Evolutionary conservation across 352 stramenopile genomes (phyloP).

Genomic region (Phytophthora sansomeana): DNA sequence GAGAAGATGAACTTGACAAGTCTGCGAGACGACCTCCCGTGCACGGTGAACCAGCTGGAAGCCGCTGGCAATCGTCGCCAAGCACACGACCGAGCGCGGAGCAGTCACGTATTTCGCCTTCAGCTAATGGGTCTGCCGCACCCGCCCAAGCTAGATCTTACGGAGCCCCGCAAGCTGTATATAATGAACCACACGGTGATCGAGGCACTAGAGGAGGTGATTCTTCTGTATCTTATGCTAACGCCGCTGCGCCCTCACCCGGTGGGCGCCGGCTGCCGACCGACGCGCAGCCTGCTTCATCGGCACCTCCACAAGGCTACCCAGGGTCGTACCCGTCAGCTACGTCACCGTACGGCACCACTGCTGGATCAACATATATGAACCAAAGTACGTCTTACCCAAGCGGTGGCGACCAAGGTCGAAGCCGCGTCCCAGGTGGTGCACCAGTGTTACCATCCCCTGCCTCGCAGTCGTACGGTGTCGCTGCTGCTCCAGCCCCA

Average conservation of each 20-base stretch:
- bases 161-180: slow-evolving; percentile 59
- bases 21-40: slow-evolving; percentile 22
- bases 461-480: slow-evolving; percentile 32
- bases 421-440: slow-evolving; percentile 23
- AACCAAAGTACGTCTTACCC: slow-evolving; percentile 31
- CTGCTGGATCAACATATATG: slow-evolving; percentile 19
- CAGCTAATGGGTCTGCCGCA: slow-evolving; percentile 40
- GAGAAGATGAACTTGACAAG: slow-evolving; percentile 69
- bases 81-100: slow-evolving; percentile 28
- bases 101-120: slow-evolving; percentile 28
- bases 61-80: slow-evolving; percentile 39
- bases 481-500: not conserved
- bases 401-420: slow-evolving; percentile 31
- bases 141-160: slow-evolving; percentile 64
- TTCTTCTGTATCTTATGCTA: slow-evolving; percentile 65
- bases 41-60: slow-evolving; percentile 29
- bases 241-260: slow-evolving; percentile 32
- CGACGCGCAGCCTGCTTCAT: slow-evolving; percentile 19
- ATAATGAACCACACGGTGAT: slow-evolving; percentile 71
- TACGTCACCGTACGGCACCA: slow-evolving; percentile 29
- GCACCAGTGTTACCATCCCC: slow-evolving; percentile 28
- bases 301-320: slow-evolving; percentile 25
- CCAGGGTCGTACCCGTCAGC: slow-evolving; percentile 19
- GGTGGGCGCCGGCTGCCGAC: slow-evolving; percentile 24
- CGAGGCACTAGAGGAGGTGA: slow-evolving; percentile 48